Conservation (phyloP, 306 rosid genomes). For the Bauhinia variegata region DNA sequence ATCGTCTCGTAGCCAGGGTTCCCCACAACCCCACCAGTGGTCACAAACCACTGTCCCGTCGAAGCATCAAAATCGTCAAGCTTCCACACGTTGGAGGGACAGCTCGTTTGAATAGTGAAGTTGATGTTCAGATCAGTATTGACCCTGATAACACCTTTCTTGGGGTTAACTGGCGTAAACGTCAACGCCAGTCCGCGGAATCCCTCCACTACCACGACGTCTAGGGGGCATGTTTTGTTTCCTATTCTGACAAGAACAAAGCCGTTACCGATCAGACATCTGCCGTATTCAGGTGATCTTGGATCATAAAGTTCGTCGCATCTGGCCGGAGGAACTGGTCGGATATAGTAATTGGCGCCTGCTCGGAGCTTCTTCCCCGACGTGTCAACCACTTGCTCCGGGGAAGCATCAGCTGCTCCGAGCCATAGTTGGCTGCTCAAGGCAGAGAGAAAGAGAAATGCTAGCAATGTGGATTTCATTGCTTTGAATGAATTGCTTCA, state of each 20-base stretch:
- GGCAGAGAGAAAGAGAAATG: constrained; percentile 21
- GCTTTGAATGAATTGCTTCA: not conserved
- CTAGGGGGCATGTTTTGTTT: constrained; percentile 40
- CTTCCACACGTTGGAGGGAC: no score
- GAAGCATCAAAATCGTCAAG: no score
- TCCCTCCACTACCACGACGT: constrained; percentile 42
- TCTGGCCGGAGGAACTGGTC: no score
- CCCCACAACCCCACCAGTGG: no score
- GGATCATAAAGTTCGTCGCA: no score
- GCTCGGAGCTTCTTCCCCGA: constrained; percentile 37
- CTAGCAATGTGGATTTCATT: constrained; percentile 16
- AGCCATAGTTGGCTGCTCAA: constrained; percentile 3
- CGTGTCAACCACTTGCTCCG: constrained; percentile 47
- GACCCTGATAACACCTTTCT: constrained; percentile 35
- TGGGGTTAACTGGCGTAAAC: constrained; percentile 38
- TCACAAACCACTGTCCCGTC: no score
- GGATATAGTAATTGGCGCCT: not conserved
- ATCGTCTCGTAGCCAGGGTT: no score
- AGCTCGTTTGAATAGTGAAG: constrained; percentile 23
- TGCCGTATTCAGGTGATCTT: no score
- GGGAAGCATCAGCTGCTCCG: constrained; percentile 28
- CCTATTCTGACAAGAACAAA: constrained; percentile 37
- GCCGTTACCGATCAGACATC: constrained; percentile 26
- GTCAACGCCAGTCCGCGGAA: constrained; percentile 30
- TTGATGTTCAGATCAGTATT: constrained; percentile 53